phyloP scores from a whole-genome alignment of 2,329 filamentous ascomycete species.

The Cercospora sojina region DNA sequence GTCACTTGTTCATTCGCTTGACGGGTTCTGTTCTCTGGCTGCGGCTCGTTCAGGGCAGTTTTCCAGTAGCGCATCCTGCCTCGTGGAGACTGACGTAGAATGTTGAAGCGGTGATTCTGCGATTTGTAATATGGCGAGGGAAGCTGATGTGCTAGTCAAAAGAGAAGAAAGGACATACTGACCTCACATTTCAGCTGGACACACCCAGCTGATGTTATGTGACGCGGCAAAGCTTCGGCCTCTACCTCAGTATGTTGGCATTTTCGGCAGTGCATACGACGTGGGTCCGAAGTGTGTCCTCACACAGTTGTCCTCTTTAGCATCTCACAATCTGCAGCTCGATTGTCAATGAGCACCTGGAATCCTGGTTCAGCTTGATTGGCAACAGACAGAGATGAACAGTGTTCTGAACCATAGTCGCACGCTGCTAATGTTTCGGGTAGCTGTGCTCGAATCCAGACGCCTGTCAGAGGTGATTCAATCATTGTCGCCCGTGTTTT shows the following conservation, averaged over 20 bases:
- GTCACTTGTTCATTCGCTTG: not conserved
- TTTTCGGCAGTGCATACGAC: not conserved
- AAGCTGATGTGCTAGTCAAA: not conserved
- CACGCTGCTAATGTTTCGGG: not conserved
- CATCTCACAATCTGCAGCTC: not conserved
- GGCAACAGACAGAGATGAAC: not conserved
- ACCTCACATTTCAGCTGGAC: not conserved
- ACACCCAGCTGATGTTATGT: not conserved
- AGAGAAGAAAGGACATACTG: not conserved
- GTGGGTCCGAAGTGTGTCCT: not conserved
- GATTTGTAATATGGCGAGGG: not conserved
- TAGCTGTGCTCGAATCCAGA: not conserved
- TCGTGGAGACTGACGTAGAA: not conserved
- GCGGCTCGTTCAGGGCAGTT: not conserved
- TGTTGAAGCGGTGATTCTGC: not conserved
- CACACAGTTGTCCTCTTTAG: not conserved
- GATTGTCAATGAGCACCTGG: not conserved
- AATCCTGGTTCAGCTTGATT: not conserved
- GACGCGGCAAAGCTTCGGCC: not conserved
- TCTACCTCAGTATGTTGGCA: not conserved
- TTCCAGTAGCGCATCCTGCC: not conserved
- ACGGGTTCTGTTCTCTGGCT: not conserved
- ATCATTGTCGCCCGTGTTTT: not conserved
- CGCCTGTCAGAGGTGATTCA: not conserved
- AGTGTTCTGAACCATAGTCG: not conserved